Base-by-base conservation (phyloP, 805 yeast species). In the Suhomyces xylopsoci region DNA sequence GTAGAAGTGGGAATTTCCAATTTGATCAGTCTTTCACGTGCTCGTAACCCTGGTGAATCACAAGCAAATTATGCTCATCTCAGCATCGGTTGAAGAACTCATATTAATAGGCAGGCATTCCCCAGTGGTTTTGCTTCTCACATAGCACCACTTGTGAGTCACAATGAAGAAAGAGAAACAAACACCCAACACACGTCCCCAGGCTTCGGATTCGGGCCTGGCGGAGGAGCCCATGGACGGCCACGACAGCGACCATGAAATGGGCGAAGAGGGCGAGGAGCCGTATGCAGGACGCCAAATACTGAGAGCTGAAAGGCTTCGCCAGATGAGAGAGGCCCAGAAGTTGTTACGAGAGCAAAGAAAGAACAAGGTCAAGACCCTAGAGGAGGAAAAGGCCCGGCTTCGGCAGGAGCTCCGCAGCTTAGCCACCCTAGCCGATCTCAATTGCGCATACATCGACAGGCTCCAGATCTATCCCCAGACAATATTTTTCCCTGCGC, bases 251-350 rank as follows among this genome's bases (percentile, higher is more conserved):
- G 28, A n/a, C 10, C 14, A 12, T 15, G 9, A n/a, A 12, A 9
- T 6, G 5, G 24, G 12, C 15, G n/a, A 19, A 20, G 48, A 44
- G 12, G 26, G 32, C 19, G 48, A 34, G 10, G 42, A 15, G 25
- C 19, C 20, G 15, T 49, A 49, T 41, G 32, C 45, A 12, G 51
- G 49, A 15, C 25, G 52, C 20, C 26, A 38, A 14, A 38, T 45
- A 1, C 26, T 28, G 26, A 44, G 52, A 5, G 40, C 49, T 3
- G 12, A 24, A 12, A 4, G 52, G 15, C 41, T 50, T 15, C 25
- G 45, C 19, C 52, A 45, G 49, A 50, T 50, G 52, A 45, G 52
- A 50, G 52, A 50, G 17, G 45, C 52, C 25, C 52, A 50, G 30
- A 50, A 50, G 40, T n/a, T 38, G 34, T 20, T 50, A 7, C 19